phyloP scores from a whole-genome alignment of 805 yeast species.

The Tetrapisispora namnaoensis region DNA sequence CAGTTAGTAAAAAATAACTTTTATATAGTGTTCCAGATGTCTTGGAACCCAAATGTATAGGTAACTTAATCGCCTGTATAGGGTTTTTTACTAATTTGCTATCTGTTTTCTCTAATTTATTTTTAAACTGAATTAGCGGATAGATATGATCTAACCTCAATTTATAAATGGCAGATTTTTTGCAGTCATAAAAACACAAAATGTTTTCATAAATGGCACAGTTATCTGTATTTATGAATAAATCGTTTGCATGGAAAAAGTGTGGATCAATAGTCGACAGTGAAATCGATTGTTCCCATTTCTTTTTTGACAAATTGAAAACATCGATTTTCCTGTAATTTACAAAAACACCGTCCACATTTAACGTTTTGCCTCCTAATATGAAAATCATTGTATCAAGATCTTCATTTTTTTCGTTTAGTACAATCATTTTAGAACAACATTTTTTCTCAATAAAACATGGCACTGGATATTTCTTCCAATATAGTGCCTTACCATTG shows the following conservation, averaged over 20 bases:
- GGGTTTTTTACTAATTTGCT: conserved; percentile 3
- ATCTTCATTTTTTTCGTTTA: conserved; percentile 16
- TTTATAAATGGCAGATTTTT: background rate
- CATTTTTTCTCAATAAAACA: conserved; percentile 32
- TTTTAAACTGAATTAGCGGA: conserved; percentile 5
- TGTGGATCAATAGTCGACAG: conserved; percentile 12
- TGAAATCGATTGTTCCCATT: conserved; percentile 29
- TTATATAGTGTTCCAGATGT: conserved; percentile 63
- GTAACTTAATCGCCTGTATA: conserved; percentile 4
- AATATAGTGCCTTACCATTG: conserved; percentile 21
- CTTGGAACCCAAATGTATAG: conserved; percentile 12
- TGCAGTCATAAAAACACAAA: background rate
- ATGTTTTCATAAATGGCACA: conserved; percentile 21
- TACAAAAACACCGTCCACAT: conserved; percentile 13
- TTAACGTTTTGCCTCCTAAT: conserved; percentile 27
- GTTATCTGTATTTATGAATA: conserved; percentile 27
- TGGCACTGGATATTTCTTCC: conserved; percentile 30
- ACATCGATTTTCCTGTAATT: conserved; percentile 20
- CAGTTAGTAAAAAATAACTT: conserved; percentile 52
- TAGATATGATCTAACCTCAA: conserved; percentile 18
- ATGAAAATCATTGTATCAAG: conserved; percentile 25
- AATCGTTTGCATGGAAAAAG: conserved; percentile 14
- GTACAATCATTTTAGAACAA: conserved; percentile 6
- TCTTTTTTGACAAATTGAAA: conserved; percentile 20
- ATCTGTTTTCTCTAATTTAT: conserved; percentile 15